Percentiles rank a stretch among this genome's conserved stretches.
These are phyloP conservation scores for Solanum megistacrolobum DNA, from an alignment of 257 asterid genomes.

Conservation along the genomic window DNA sequence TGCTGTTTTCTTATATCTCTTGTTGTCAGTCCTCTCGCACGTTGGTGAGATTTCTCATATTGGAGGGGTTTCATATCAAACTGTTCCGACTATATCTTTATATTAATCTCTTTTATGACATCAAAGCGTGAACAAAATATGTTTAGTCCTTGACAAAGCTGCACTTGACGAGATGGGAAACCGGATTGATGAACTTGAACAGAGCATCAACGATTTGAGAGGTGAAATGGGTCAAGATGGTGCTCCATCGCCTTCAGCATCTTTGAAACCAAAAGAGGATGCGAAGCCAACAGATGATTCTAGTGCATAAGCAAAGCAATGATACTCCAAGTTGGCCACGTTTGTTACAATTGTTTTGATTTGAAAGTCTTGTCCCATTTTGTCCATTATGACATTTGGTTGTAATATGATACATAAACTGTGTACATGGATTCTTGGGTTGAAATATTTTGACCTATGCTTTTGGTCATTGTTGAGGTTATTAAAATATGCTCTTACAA, in stretches of 20 bases:
- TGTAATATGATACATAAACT: neutral
- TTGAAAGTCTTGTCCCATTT: neutral
- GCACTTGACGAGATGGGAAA: constrained; percentile 92
- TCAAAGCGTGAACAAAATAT: neutral
- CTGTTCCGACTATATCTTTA: neutral
- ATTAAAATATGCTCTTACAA: neutral
- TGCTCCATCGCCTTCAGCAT: constrained; percentile 58
- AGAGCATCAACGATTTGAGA: constrained; percentile 82
- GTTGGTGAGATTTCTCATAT: neutral
- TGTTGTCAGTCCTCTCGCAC: neutral
- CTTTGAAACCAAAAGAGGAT: constrained; percentile 46
- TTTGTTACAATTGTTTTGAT: neutral
- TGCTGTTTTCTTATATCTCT: neutral
- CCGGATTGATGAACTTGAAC: constrained; percentile 79
- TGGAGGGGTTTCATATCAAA: neutral
- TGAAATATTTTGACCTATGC: neutral
- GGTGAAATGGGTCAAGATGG: constrained; percentile 87
- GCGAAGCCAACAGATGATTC: constrained; percentile 37
- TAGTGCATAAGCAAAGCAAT: constrained; percentile 11
- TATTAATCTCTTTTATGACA: neutral
- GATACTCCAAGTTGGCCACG: neutral
- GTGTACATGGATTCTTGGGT: neutral
- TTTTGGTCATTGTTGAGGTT: neutral
- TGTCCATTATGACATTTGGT: neutral
- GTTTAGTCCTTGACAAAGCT: constrained; percentile 32